phyloP scores from a whole-genome alignment of 139 green algal genomes.

The Ettlia oleoabundans region DNA sequence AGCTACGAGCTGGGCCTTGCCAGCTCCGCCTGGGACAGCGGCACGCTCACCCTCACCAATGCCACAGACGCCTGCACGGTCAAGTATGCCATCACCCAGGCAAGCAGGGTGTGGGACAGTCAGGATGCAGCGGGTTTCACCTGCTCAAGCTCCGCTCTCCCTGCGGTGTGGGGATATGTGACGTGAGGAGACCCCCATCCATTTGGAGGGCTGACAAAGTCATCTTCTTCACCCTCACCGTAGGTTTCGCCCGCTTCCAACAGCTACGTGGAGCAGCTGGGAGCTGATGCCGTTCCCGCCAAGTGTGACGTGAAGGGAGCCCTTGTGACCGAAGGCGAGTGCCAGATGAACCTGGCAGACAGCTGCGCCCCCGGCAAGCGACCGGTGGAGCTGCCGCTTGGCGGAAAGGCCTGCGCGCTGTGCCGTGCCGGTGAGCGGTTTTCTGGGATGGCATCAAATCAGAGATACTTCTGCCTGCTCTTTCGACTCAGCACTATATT shows the following conservation, averaged over 20 bases:
- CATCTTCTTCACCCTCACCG: no score
- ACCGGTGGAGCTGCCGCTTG: not conserved
- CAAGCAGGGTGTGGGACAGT: no score
- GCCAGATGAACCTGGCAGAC: not conserved
- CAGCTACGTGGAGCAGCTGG: not conserved
- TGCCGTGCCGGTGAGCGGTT: conserved; percentile 3
- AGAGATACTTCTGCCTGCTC: no score
- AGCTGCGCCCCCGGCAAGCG: not conserved
- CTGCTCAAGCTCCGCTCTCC: no score
- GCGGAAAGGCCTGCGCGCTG: conserved; percentile 18
- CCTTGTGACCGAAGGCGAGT: not conserved
- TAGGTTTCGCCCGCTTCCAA: not conserved
- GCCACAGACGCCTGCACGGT: not conserved
- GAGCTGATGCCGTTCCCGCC: not conserved
- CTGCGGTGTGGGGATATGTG: no score
- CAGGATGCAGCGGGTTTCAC: no score
- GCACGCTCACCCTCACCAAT: not conserved
- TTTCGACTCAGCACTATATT: no score
- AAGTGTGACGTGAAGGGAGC: not conserved
- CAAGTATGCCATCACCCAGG: conserved; percentile 14
- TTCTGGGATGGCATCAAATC: not conserved
- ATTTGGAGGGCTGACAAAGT: no score
- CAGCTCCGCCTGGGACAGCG: not conserved
- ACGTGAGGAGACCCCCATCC: no score
- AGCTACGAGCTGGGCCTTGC: not conserved